phyloP scores from a whole-genome alignment of 306 rosid species.

The Inga leiocalycina region DNA sequence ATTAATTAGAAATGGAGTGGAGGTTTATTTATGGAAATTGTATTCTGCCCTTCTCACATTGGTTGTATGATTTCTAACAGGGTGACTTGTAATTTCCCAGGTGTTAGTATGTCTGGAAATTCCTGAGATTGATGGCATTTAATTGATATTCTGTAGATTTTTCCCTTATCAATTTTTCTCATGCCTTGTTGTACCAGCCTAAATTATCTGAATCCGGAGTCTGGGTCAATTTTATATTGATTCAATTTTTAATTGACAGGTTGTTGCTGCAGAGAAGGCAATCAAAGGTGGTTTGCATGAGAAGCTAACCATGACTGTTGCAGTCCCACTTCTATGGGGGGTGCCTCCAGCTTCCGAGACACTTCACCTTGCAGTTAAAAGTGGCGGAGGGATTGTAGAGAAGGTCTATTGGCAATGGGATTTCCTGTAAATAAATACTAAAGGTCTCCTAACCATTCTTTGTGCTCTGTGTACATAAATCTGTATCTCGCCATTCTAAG shows the following conservation, averaged over 20 bases:
- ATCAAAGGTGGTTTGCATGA: constrained; percentile 87
- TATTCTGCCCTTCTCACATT: constrained; percentile 3
- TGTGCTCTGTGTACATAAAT: constrained; percentile 72
- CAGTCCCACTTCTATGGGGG: constrained; percentile 97
- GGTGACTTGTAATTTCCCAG: constrained; percentile 1
- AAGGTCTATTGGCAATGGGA: constrained; percentile 97
- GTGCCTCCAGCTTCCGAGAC: constrained; percentile 97
- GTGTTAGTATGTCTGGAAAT: background rate
- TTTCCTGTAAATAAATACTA: constrained; percentile 60
- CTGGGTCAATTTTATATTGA: background rate
- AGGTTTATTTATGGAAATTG: constrained; percentile 9
- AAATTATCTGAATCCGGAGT: constrained; percentile 19
- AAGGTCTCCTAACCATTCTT: constrained; percentile 65
- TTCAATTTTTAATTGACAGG: constrained; percentile 45
- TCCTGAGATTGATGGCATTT: background rate
- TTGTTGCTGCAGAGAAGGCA: constrained; percentile 88
- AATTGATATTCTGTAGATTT: constrained; percentile 6
- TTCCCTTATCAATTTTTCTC: background rate
- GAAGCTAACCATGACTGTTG: constrained; percentile 95
- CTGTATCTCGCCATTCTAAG: constrained; percentile 23
- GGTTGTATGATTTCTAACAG: constrained; percentile 3
- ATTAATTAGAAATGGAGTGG: background rate
- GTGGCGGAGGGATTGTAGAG: constrained; percentile 99
- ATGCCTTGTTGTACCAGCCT: background rate
- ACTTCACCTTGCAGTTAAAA: constrained; percentile 93